Evolutionary conservation across 345 rosid species (phyloP), one percentile per base, ranked within the genome.

Genomic region (Salix caprea): DNA sequence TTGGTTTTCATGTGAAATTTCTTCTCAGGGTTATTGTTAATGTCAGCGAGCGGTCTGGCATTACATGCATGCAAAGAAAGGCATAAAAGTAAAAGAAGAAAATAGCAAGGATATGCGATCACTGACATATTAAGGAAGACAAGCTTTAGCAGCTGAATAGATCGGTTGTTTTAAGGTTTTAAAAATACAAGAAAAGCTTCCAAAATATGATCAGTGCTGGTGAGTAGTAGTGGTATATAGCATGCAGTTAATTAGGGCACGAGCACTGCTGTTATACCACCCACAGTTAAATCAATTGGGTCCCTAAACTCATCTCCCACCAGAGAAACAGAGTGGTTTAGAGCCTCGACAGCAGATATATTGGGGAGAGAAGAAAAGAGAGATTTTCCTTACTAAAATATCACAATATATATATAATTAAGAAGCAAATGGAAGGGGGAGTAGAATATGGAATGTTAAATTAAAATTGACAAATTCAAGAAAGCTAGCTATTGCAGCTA

Each of bases 1-100:
- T n/a, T 64, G 42, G 77, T 39, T 9, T 74, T 58, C 0, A 58
- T 71, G 72, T 76, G 82, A 73, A 74, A 78, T 76, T 76, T 77
- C 75, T 80, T 77, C 65, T 72, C 74, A 60, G 70, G 82, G 75
- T 80, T 76, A 18, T 32, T 50, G 71, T 64, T 77, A 36, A n/a
- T 44, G 58, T 71, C 75, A 50, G 72, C 82, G 58, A 88, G 85
- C 77, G 68, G 83, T 68, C 92, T 91, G 56, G 87, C 88, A 66
- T 80, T 76, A 67, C 89, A 86, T 83, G 85, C 86, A 82, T 82
- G 79, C 48, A 85, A 62, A 76, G 83, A 78, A 62, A 88, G 40
- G 76, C 81, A 76, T 7, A 88, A 10, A 81, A 80, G 72, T 30
- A 72, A 74, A 44, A 88, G 72, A 44, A 89, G 81, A 79, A 88